These are phyloP conservation scores for Cordyceps tenuipes DNA, from an alignment of 2,329 filamentous ascomycete species.

Conservation along the genomic window DNA sequence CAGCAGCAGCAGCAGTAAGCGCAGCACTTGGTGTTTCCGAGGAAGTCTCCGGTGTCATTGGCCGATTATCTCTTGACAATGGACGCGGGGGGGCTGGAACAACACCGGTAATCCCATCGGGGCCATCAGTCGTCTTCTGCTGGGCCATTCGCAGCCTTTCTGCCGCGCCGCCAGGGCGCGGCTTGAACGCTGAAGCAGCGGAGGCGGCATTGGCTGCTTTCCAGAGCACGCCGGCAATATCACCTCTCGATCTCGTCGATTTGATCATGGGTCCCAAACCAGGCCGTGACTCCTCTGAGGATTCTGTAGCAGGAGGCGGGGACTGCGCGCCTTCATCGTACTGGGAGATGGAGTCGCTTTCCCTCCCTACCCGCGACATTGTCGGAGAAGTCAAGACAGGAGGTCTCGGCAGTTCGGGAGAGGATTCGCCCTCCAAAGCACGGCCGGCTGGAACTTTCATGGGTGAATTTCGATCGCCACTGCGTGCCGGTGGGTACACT, in stretches of 20 bases:
- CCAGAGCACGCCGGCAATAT: conserved; percentile 68
- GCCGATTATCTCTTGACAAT: conserved; percentile 27
- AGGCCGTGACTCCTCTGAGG: conserved; percentile 45
- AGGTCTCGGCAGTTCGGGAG: not conserved
- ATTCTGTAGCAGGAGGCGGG: not conserved
- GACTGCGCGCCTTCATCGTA: not conserved
- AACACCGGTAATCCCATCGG: conserved; percentile 84
- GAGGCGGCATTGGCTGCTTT: conserved; percentile 62
- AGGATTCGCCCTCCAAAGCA: not conserved
- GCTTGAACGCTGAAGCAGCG: conserved; percentile 60
- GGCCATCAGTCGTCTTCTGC: conserved; percentile 53
- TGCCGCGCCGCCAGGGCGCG: conserved; percentile 76
- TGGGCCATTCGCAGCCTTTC: conserved; percentile 63
- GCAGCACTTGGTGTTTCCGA: conserved; percentile 17
- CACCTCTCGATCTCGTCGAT: conserved; percentile 61
- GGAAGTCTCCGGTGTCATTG: conserved; percentile 16
- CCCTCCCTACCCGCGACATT: not conserved
- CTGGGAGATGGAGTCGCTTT: not conserved
- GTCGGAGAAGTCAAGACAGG: not conserved
- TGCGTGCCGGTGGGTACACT: conserved; percentile 41
- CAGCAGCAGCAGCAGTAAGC: conserved; percentile 2
- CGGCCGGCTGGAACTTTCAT: conserved; percentile 31
- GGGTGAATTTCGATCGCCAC: conserved; percentile 39
- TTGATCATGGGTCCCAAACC: conserved; percentile 89
- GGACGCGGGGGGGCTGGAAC: conserved; percentile 65